Percentiles rank a stretch among this genome's conserved stretches.
These are phyloP conservation scores for Plasmopara viticola DNA, from an alignment of 352 stramenopile species.

Conservation along the genomic window DNA sequence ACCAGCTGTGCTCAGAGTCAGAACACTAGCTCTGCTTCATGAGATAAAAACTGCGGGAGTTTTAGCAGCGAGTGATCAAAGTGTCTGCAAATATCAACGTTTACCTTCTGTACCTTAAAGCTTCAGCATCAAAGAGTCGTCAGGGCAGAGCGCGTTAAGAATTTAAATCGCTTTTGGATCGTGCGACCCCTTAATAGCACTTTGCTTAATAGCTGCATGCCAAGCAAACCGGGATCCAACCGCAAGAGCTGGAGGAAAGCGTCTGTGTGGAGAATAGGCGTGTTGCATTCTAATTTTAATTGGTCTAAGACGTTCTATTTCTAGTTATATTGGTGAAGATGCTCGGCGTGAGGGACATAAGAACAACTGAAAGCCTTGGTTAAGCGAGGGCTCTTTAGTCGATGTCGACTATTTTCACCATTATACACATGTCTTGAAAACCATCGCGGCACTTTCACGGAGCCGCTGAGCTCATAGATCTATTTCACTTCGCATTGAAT, in stretches of 20 bases:
- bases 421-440: not conserved
- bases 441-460: not conserved
- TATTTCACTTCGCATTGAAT: not conserved
- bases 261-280: not conserved
- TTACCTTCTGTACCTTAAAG: not conserved
- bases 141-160: not conserved
- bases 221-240: not conserved
- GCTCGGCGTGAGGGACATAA: not conserved
- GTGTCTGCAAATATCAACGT: not conserved
- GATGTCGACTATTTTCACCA: not conserved
- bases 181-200: not conserved
- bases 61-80: not conserved
- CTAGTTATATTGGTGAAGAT: not conserved
- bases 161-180: not conserved
- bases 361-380: not conserved
- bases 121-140: not conserved
- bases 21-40: not conserved
- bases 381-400: not conserved
- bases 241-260: not conserved
- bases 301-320: not conserved
- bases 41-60: not conserved
- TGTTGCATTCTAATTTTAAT: not conserved
- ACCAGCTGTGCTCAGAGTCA: not conserved
- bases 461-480: not conserved
- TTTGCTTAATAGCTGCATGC: not conserved